phyloP scores from a whole-genome alignment of 2,329 filamentous ascomycete species.

The Venturia carpophila region DNA sequence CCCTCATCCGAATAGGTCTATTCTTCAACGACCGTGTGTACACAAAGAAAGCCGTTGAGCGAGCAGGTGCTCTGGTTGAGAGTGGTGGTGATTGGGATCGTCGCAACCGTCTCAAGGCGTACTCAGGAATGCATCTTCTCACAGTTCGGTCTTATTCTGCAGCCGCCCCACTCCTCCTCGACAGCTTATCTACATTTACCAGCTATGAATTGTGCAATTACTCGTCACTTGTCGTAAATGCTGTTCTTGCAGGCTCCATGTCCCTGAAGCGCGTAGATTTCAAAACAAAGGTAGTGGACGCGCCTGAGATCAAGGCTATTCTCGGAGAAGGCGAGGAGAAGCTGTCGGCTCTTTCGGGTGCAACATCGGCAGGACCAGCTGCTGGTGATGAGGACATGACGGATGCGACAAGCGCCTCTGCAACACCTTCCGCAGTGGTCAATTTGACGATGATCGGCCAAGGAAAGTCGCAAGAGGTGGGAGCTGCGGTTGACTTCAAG shows the following conservation, averaged over 20 bases:
- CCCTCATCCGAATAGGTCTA: conserved; percentile 88
- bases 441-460: conserved; percentile 78
- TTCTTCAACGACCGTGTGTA: conserved; percentile 92
- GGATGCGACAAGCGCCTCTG: conserved; percentile 48
- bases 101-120: conserved; percentile 95
- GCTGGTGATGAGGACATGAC: conserved; percentile 68
- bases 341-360: conserved; percentile 70
- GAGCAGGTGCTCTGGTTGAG: conserved; percentile 83
- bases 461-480: conserved; percentile 59
- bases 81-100: conserved; percentile 97
- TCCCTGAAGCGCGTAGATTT: conserved; percentile 96
- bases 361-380: conserved; percentile 71
- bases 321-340: conserved; percentile 83
- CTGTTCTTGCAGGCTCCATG: conserved; percentile 86
- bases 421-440: conserved; percentile 52
- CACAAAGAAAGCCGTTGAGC: conserved; percentile 89
- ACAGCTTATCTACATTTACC: conserved; percentile 95
- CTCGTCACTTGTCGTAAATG: conserved; percentile 88
- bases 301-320: conserved; percentile 95
- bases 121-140: conserved; percentile 88
- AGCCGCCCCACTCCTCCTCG: conserved; percentile 85
- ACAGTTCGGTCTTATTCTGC: conserved; percentile 85
- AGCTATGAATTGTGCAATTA: conserved; percentile 98
- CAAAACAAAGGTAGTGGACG: conserved; percentile 97
- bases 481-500: conserved; percentile 80